phyloP scores from a whole-genome alignment of 441 rosid genomes.

The Populus hybrid region DNA sequence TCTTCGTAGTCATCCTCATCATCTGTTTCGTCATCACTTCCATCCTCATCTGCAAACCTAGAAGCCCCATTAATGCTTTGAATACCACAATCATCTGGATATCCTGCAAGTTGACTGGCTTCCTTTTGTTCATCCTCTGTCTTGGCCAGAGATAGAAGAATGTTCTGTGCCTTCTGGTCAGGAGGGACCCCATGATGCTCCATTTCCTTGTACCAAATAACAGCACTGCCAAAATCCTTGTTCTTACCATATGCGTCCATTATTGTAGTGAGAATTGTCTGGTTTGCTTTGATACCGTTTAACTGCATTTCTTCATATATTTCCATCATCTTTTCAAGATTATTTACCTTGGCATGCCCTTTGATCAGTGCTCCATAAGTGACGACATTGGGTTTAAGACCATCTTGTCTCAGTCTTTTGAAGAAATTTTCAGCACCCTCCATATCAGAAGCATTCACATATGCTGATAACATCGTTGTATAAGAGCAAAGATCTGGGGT shows the following conservation, averaged over 20 bases:
- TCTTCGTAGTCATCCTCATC: constrained; percentile 9
- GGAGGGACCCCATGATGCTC: constrained; percentile 55
- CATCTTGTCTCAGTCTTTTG: constrained; percentile 63
- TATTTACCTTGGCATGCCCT: constrained; percentile 69
- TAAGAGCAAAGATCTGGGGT: constrained; percentile 83
- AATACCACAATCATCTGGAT: constrained; percentile 14
- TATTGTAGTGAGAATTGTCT: constrained; percentile 74
- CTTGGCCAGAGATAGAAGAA: constrained; percentile 70
- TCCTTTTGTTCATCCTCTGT: constrained; percentile 62
- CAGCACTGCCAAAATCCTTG: constrained; percentile 72
- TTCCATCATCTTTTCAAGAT: constrained; percentile 72
- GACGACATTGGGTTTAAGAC: constrained; percentile 63
- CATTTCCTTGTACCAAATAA: constrained; percentile 79
- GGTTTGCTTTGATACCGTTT: constrained; percentile 63
- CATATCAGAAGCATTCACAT: constrained; percentile 84
- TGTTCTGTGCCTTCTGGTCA: constrained; percentile 89
- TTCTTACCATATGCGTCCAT: constrained; percentile 90
- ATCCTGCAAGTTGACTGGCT: constrained; percentile 58
- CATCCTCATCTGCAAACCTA: constrained; percentile 30
- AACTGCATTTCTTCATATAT: constrained; percentile 64
- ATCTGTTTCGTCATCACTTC: constrained; percentile 31
- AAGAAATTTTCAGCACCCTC: constrained; percentile 88
- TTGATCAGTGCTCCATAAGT: constrained; percentile 82
- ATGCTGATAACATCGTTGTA: constrained; percentile 93
- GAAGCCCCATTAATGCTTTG: constrained; percentile 24